Evolutionary conservation across 73 alveolate species (phyloP), one percentile per base, ranked within the genome.

Genomic region (Stentor coeruleus): DNA sequence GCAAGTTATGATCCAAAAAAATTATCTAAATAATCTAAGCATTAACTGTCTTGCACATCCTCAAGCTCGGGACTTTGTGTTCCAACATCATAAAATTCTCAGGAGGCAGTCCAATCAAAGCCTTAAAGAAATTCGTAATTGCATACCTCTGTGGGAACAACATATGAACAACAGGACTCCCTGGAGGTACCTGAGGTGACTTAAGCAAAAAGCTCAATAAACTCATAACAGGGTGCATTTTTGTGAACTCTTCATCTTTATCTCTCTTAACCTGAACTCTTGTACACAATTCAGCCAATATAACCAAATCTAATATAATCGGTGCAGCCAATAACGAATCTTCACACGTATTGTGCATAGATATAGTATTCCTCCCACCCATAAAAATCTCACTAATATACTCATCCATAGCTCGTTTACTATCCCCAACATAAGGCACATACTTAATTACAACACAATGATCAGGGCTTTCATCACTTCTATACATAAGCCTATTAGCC

Each of bases 281-380:
- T 35, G 97, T 84, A 55, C 94, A 95, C 30, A 94, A 91, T 79
- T 96, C 99, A 59, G 94, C 86, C 36, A 96, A 81, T 35, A 95
- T 88, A 41, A 95, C 82, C 85, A 96, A 85, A 88, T 96, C 99
- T 74, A 96, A 81, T 79, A 96, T 93, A 28, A 96, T 74, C 35
- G 99, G 98, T 39, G 96, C 98, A 26, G 99, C 99, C 75, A 96
- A 89, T 76, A 96, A 88, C 4, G 98, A 93, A 81, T 96, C 99
- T 86, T 96, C 99, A 86, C 99, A 94, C 37, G 96, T 92, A 86
- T 96, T 95, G 86, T 96, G 96, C 14, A 96, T 84, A 1, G 94
- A 87, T 76, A 95, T 92, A 59, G 97, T 95, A 88, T 95, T 90
- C 77, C 38, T 75, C 20, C 99, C 99, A 66, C 97, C 97, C 81